Percentiles rank a stretch among this genome's conserved stretches.
These are phyloP conservation scores for Bacterosira constricta DNA, from an alignment of 108 stramenopile species.

Conservation along the genomic window DNA sequence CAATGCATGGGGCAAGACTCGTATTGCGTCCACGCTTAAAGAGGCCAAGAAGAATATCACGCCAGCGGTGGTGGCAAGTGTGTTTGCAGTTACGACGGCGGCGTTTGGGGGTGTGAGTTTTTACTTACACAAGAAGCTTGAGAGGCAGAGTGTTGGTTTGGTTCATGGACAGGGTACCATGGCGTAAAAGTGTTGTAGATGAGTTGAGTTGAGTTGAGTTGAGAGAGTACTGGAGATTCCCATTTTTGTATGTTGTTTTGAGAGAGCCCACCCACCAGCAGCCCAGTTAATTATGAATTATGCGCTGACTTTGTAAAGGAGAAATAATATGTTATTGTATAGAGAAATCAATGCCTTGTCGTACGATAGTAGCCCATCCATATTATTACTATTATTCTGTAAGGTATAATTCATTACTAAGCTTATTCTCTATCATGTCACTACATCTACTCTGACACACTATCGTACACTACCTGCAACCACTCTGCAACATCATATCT, in stretches of 20 bases:
- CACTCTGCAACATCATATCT: too few species aligned
- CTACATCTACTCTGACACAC: too few species aligned
- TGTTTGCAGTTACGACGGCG: background rate
- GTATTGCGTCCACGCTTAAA: background rate
- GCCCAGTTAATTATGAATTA: too few species aligned
- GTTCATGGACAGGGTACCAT: background rate
- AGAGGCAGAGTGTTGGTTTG: background rate
- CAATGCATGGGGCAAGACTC: constrained; percentile 8
- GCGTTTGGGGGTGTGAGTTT: background rate
- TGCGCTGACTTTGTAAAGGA: too few species aligned
- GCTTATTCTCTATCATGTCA: too few species aligned
- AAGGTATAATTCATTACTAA: too few species aligned
- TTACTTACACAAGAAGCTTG: background rate
- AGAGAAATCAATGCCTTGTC: too few species aligned
- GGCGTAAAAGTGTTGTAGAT: background rate
- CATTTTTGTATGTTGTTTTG: background rate
- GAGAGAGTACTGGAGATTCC: background rate
- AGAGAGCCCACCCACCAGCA: too few species aligned
- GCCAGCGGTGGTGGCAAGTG: background rate
- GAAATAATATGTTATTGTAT: too few species aligned
- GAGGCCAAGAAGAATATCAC: background rate
- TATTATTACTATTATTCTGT: too few species aligned
- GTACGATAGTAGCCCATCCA: too few species aligned
- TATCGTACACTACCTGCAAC: too few species aligned
- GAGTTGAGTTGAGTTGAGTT: background rate